These are phyloP conservation scores for Botrytis fabae DNA, from an alignment of 2,329 filamentous ascomycete species.

Conservation along the genomic window DNA sequence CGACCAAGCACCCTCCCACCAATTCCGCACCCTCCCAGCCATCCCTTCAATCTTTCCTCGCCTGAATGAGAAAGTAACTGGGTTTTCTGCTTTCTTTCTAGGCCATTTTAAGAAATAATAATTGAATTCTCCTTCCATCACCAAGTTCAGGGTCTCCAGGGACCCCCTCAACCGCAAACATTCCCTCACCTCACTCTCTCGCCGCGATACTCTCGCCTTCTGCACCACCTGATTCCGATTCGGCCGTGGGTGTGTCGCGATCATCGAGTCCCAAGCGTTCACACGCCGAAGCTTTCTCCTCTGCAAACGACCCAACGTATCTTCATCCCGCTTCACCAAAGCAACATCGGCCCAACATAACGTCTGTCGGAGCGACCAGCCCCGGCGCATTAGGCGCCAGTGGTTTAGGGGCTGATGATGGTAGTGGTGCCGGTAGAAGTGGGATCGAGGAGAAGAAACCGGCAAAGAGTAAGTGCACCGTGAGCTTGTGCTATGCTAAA, in stretches of 20 bases:
- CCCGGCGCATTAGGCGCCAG: conserved; percentile 33
- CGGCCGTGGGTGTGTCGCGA: conserved; percentile 31
- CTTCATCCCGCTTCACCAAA: conserved; percentile 39
- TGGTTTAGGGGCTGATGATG: conserved; percentile 38
- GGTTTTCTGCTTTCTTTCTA: conserved; percentile 16
- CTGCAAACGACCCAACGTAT: conserved; percentile 34
- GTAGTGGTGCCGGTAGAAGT: conserved; percentile 38
- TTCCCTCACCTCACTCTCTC: conserved; percentile 42
- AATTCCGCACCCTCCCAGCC: conserved; percentile 22
- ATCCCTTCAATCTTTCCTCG: conserved; percentile 9
- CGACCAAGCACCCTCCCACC: conserved; percentile 10
- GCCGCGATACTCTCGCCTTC: conserved; percentile 42
- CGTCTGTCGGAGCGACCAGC: conserved; percentile 32
- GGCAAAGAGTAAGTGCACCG: conserved; percentile 20
- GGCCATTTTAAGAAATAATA: conserved; percentile 19
- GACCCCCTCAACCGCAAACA: conserved; percentile 40
- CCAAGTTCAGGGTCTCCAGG: conserved; percentile 33
- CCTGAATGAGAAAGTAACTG: conserved; percentile 20
- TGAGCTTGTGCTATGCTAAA: not conserved
- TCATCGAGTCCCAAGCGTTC: conserved; percentile 40
- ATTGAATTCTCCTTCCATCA: not conserved
- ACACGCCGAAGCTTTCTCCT: conserved; percentile 40
- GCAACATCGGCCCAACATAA: conserved; percentile 34
- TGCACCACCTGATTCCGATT: conserved; percentile 32
- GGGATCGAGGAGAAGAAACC: conserved; percentile 47